These are phyloP conservation scores for Blastobotrys robertii DNA, from an alignment of 805 yeast genomes.

Conservation along the genomic window DNA sequence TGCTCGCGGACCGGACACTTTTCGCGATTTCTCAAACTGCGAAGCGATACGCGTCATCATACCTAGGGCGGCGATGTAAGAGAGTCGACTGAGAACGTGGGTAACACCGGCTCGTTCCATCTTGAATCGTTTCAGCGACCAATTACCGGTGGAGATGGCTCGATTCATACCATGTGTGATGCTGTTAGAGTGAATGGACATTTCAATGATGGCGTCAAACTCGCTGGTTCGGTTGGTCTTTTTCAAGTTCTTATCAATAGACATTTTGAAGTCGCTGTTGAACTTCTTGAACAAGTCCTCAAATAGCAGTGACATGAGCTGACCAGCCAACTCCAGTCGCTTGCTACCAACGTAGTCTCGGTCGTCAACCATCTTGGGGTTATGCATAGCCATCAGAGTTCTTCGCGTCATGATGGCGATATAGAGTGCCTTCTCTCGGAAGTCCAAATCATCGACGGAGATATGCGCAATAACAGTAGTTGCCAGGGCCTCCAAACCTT, in stretches of 20 bases:
- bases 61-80: slow-evolving; percentile 91
- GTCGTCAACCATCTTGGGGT: slow-evolving; percentile 94
- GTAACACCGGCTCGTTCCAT: slow-evolving; percentile 99
- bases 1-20: slow-evolving; percentile 98
- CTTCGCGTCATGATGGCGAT: slow-evolving; percentile 95
- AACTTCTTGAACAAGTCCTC: slow-evolving; percentile 97
- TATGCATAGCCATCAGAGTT: slow-evolving; percentile 89
- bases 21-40: slow-evolving; percentile 96
- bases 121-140: slow-evolving; percentile 97
- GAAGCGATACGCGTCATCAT: slow-evolving; percentile 99
- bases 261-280: slow-evolving; percentile 88
- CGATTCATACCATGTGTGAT: slow-evolving; percentile 91
- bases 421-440: slow-evolving; percentile 88
- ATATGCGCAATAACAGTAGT: slow-evolving; percentile 94
- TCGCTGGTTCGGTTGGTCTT: slow-evolving; percentile 93
- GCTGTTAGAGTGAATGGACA: slow-evolving; percentile 84
- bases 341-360: slow-evolving; percentile 98
- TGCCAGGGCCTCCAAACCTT: slow-evolving; percentile 85
- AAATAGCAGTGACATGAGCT: slow-evolving; percentile 84
- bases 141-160: slow-evolving; percentile 97
- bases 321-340: slow-evolving; percentile 95
- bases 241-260: slow-evolving; percentile 85
- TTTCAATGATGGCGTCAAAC: slow-evolving; percentile 84
- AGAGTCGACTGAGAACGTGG: slow-evolving; percentile 82
- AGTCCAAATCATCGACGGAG: slow-evolving; percentile 73